Conservation (phyloP, 2,329 filamentous ascomycete genomes). For the Cladosporium velox region DNA sequence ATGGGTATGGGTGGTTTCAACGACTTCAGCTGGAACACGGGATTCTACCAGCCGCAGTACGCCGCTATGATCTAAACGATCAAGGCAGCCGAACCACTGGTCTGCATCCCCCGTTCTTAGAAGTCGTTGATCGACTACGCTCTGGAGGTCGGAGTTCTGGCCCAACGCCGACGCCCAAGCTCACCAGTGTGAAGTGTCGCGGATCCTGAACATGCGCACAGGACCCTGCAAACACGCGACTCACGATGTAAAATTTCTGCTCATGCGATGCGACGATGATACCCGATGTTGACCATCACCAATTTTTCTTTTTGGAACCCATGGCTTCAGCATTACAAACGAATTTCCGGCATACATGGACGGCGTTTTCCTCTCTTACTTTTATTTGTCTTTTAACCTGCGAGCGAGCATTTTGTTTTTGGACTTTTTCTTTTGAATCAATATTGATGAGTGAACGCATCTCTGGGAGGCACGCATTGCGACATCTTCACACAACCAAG, state of each 20-base stretch:
- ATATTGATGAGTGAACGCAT: slow-evolving; percentile 18
- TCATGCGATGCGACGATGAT: slow-evolving; percentile 43
- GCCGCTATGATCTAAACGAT: slow-evolving; percentile 70
- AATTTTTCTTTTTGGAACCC: slow-evolving; percentile 13
- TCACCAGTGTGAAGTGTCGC: slow-evolving; percentile 26
- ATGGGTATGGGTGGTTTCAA: slow-evolving; percentile 63
- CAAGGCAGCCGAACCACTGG: slow-evolving; percentile 19
- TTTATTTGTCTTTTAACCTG: slow-evolving; percentile 36
- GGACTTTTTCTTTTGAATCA: slow-evolving; percentile 1
- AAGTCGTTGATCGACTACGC: slow-evolving; percentile 35
- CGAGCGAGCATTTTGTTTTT: slow-evolving; percentile 22
- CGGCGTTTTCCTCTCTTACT: slow-evolving; percentile 47
- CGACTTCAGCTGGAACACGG: slow-evolving; percentile 83
- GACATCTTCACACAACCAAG: slow-evolving; percentile 15
- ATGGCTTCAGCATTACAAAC: slow-evolving; percentile 31
- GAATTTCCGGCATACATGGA: slow-evolving; percentile 50
- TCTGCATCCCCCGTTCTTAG: slow-evolving; percentile 10
- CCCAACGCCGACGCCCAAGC: slow-evolving; percentile 39
- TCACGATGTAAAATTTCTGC: slow-evolving; percentile 40
- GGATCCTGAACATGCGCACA: slow-evolving; percentile 43
- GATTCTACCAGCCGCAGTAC: slow-evolving; percentile 73
- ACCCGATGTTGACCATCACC: slow-evolving; percentile 44
- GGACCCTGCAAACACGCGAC: slow-evolving; percentile 45
- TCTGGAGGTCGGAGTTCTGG: slow-evolving; percentile 43
- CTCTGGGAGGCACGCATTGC: slow-evolving; percentile 22